Evolutionary conservation across 1,139 yeast species (phyloP).

Genomic region (Magnusiomyces fungicola): DNA sequence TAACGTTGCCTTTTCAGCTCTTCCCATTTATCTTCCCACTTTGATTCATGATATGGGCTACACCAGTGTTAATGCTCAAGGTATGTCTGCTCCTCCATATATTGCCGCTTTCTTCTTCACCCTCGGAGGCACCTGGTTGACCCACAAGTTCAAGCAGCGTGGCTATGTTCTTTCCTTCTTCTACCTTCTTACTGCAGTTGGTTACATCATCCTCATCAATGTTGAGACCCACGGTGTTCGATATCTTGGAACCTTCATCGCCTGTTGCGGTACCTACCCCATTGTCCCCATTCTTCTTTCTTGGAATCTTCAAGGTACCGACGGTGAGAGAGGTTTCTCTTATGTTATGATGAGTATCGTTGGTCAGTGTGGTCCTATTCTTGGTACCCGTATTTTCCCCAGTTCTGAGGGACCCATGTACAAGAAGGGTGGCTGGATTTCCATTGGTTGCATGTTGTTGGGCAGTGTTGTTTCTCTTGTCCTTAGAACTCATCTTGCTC

Average conservation of each 20-base stretch:
- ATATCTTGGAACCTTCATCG: conserved; percentile 21
- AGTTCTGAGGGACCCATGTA: conserved; percentile 21
- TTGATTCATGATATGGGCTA: conserved; percentile 22
- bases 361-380: conserved; percentile 24
- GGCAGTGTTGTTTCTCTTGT: conserved; percentile 13
- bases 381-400: conserved; percentile 23
- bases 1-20: conserved; percentile 17
- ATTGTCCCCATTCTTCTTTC: conserved; percentile 19
- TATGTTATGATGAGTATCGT: conserved; percentile 20
- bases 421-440: conserved; percentile 18
- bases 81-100: conserved; percentile 24
- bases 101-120: conserved; percentile 18
- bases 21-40: conserved; percentile 22
- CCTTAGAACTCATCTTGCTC: conserved; percentile 11
- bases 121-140: conserved; percentile 16
- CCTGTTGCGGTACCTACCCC: conserved; percentile 20
- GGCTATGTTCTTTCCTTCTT: conserved; percentile 17
- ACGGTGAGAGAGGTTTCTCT: conserved; percentile 19
- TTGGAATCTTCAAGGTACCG: conserved; percentile 23
- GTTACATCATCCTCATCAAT: conserved; percentile 20
- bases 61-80: conserved; percentile 22
- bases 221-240: conserved; percentile 16
- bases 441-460: conserved; percentile 13
- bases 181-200: conserved; percentile 18
- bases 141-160: conserved; percentile 20